A percentile compares a stretch with the other conserved stretches of the same genome.
phyloP scores from a whole-genome alignment of 352 stramenopile species.

The Globisporangium megalacanthum region DNA sequence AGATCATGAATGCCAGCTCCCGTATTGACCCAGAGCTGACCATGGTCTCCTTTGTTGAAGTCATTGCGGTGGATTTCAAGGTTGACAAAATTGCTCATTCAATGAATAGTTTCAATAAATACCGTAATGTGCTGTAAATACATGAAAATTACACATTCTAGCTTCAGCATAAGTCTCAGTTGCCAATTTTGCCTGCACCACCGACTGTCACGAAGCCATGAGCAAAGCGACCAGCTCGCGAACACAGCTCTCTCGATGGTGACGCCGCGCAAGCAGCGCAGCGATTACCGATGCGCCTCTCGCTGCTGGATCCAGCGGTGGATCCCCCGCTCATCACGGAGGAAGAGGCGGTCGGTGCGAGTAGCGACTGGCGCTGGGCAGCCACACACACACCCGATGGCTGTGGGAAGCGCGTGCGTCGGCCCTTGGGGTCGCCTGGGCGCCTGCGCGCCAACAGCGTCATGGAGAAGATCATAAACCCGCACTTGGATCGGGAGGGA shows the following conservation, averaged over 20 bases:
- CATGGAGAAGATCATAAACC: slow-evolving; percentile 76
- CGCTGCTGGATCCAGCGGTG: slow-evolving; percentile 3
- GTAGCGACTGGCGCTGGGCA: background rate
- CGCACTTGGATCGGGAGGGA: slow-evolving; percentile 44
- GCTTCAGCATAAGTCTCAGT: no score
- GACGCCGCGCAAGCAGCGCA: background rate
- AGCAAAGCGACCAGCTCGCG: background rate
- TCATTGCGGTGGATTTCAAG: no score
- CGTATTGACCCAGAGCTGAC: no score
- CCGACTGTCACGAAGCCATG: no score
- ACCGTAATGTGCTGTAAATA: no score
- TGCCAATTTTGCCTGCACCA: no score
- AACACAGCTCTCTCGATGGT: background rate
- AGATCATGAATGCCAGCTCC: no score
- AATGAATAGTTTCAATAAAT: no score
- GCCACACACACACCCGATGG: background rate
- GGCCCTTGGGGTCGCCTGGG: slow-evolving; percentile 16
- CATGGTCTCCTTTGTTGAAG: no score
- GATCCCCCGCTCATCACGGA: slow-evolving; percentile 9
- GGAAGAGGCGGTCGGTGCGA: slow-evolving; percentile 1
- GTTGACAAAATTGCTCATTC: no score
- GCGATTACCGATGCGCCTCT: slow-evolving; percentile 1
- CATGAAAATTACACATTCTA: no score
- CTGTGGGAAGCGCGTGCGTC: background rate
- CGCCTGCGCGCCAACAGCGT: slow-evolving; percentile 46